Percentiles rank a stretch among this genome's conserved stretches.
phyloP scores from a whole-genome alignment of 2,329 filamentous ascomycete species.

The Paecilomyces variotii region DNA sequence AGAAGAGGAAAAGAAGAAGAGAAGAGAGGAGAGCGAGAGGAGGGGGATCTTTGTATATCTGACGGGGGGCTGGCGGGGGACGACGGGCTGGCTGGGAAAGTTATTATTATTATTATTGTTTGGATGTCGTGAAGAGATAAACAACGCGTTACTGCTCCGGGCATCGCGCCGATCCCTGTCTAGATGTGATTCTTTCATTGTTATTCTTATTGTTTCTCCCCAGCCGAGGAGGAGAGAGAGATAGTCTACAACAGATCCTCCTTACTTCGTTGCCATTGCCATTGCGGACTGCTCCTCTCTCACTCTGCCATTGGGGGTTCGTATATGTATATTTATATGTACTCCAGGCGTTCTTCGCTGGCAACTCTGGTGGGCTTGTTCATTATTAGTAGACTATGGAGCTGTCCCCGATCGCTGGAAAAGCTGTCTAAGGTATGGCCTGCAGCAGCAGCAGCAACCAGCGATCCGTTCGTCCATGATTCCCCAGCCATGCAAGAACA shows the following conservation, averaged over 20 bases:
- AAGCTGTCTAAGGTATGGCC: not conserved
- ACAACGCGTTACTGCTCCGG: not conserved
- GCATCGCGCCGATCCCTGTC: not conserved
- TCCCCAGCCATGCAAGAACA: not conserved
- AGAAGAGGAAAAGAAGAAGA: slow-evolving; percentile 4
- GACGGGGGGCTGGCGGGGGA: slow-evolving; percentile 2
- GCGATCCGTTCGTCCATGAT: not conserved
- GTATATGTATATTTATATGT: not conserved
- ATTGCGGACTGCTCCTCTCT: not conserved
- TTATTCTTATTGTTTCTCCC: not conserved
- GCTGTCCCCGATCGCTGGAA: not conserved
- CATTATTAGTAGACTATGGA: not conserved
- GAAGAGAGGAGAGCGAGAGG: slow-evolving; percentile 3
- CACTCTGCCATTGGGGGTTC: not conserved
- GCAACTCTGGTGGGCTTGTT: not conserved
- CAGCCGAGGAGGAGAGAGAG: slow-evolving; percentile 2
- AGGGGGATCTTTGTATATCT: slow-evolving; percentile 2
- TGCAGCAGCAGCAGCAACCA: not conserved
- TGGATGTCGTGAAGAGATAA: slow-evolving; percentile 5
- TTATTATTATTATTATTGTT: slow-evolving; percentile 4
- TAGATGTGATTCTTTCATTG: too few relatives aligned
- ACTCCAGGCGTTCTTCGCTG: not conserved
- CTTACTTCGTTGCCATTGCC: not conserved
- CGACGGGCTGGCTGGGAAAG: not conserved
- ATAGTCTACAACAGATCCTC: not conserved